phyloP scores from a whole-genome alignment of 129 eudicot genomes.

The Ambrosia trifida region DNA sequence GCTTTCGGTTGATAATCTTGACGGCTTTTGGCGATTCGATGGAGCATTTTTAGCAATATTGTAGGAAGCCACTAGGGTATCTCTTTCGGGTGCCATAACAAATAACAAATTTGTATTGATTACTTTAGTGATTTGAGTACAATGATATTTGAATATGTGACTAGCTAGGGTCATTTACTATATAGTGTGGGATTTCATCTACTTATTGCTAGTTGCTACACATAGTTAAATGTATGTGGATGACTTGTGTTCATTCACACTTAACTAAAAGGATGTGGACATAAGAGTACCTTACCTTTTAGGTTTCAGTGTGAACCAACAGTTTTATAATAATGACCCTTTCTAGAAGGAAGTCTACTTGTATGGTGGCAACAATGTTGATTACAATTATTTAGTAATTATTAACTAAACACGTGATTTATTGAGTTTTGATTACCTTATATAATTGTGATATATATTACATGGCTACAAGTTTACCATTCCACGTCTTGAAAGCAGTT shows the following conservation, averaged over 20 bases:
- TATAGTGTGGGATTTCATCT: constrained; percentile 37
- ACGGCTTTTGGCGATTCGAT: constrained; percentile 44
- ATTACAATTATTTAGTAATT: constrained; percentile 1
- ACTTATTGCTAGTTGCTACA: constrained; percentile 18
- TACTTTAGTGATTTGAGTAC: neutral
- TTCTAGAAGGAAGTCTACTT: constrained; percentile 28
- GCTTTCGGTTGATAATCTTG: constrained; percentile 56
- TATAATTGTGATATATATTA: neutral
- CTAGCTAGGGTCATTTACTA: constrained; percentile 28
- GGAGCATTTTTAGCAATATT: constrained; percentile 16
- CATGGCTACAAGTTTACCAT: neutral
- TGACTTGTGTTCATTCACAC: constrained; percentile 31
- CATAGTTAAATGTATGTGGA: constrained; percentile 25
- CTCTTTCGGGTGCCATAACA: constrained; percentile 56
- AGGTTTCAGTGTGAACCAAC: constrained; percentile 41
- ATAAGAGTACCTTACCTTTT: constrained; percentile 38
- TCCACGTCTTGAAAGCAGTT: no score
- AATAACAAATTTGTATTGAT: constrained; percentile 1
- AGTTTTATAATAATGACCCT: constrained; percentile 30
- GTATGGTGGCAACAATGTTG: constrained; percentile 17
- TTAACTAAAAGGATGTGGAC: constrained; percentile 42
- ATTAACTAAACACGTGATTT: neutral
- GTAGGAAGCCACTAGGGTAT: constrained; percentile 34
- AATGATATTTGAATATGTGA: constrained; percentile 8
- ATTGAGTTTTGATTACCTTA: neutral